Percentiles rank a stretch among this genome's conserved stretches.
phyloP scores from a whole-genome alignment of 306 rosid species.

The Corylus heterophylla region DNA sequence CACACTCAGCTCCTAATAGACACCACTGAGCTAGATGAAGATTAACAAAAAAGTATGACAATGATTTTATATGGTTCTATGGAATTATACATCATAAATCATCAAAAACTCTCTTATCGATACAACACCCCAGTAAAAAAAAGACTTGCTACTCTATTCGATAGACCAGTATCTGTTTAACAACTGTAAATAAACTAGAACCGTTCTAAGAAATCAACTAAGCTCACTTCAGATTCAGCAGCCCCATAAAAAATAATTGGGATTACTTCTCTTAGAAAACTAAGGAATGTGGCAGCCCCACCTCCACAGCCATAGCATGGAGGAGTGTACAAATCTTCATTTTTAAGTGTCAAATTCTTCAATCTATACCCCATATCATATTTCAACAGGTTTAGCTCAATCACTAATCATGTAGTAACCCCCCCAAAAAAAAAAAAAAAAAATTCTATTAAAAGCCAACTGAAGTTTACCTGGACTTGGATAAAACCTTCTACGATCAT shows the following conservation, averaged over 20 bases:
- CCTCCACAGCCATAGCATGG: too few species aligned
- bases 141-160: background rate
- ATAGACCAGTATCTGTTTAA: background rate
- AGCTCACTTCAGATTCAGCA: too few species aligned
- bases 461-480: conserved; percentile 72
- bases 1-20: background rate
- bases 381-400: background rate
- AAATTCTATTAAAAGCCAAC: conserved; percentile 16
- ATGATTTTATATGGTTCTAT: background rate
- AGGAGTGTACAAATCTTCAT: background rate
- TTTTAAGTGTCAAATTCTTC: background rate
- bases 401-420: too few species aligned
- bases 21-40: background rate
- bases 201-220: background rate
- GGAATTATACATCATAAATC: background rate
- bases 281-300: too few species aligned
- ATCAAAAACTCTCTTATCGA: background rate
- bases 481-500: conserved; percentile 72
- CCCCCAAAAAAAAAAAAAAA: background rate
- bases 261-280: too few species aligned
- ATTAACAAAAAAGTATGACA: background rate
- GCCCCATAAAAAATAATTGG: too few species aligned
- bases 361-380: background rate
- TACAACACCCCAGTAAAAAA: background rate
- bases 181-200: background rate